Base-by-base conservation (phyloP, 1,139 yeast species). In the Candida frijolesensis region DNA sequence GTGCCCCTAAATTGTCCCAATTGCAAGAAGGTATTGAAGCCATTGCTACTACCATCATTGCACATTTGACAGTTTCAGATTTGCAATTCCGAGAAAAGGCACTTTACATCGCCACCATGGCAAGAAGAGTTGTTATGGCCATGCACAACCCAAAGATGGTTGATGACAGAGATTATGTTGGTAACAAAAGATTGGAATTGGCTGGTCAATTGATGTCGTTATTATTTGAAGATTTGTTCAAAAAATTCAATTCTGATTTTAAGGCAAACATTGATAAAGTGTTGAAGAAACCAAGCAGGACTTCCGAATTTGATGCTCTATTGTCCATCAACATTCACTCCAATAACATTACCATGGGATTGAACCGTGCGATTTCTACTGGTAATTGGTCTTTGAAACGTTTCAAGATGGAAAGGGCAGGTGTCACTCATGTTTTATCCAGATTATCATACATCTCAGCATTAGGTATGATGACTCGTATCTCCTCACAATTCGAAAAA, bases 371-470 rank as follows among this genome's bases (percentile, higher is more conserved):
- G 39, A 94, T 94, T 50, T 92, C 98, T 6, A 94, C 99, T 0
- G 99, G 99, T 60, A 94, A 94, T 67, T 94, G 99, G 99, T 90
- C 97, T 1, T 79, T 94, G 66, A 94, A 94, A 71, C 90, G 99
- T 75, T 94, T 94, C 79, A 94, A 92, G 85, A 94, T 94, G 99
- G 99, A 95, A 73, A 84, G 99, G 57, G 99, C 99, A 0, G 99
- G 99, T 72, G 99, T 94, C 46, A 95, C 99, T 3, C 99, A 94
- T 66, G 98, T 94, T 44, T 76, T 94, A 50, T 87, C 96, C 52
- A 80, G 99, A 64, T 76, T 94, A 52, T 89, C 96, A 32, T 94
- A 91, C 66, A 94, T 94, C 48, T 86, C 96, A 10, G 99, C 99
- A 0, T 76, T 94, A 55, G 99, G 99, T 62, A 94, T 94, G 99